phyloP scores from a whole-genome alignment of 495 filamentous ascomycete species.

The Aspergillus ostianus region DNA sequence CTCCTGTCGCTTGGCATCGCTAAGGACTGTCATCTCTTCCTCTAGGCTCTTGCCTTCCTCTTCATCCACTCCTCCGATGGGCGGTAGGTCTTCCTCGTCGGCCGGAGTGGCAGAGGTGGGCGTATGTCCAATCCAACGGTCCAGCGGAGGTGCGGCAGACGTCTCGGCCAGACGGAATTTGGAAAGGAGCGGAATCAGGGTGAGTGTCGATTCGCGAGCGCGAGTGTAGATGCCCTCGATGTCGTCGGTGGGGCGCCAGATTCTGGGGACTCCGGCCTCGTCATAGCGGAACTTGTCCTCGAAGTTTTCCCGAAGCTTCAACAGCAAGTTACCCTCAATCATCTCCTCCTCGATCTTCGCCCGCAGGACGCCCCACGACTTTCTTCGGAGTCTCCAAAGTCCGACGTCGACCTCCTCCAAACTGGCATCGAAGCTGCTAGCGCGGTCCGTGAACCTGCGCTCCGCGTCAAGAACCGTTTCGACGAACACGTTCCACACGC shows the following conservation, averaged over 20 bases:
- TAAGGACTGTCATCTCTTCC: constrained; percentile 92
- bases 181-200: constrained; percentile 83
- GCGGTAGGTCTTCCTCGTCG: constrained; percentile 83
- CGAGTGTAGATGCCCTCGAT: constrained; percentile 93
- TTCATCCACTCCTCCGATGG: constrained; percentile 88
- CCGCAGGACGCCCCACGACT: constrained; percentile 87
- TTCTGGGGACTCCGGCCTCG: constrained; percentile 87
- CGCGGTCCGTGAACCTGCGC: constrained; percentile 77
- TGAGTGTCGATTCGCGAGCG: constrained; percentile 86
- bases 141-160: constrained; percentile 71
- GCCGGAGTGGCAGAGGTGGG: constrained; percentile 73
- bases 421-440: constrained; percentile 88
- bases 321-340: constrained; percentile 91
- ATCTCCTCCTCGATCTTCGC: constrained; percentile 96
- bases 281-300: constrained; percentile 99
- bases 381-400: constrained; percentile 85
- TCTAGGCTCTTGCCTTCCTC: constrained; percentile 90
- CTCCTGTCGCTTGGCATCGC: constrained; percentile 83
- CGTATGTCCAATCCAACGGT: constrained; percentile 74
- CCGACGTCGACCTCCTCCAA: constrained; percentile 91
- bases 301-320: constrained; percentile 97
- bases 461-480: constrained; percentile 85
- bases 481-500: constrained; percentile 85
- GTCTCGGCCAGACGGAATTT: constrained; percentile 73
- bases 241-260: constrained; percentile 96